Base-by-base conservation (phyloP, 805 yeast species). In the Wickerhamomyces sydowiorum region DNA sequence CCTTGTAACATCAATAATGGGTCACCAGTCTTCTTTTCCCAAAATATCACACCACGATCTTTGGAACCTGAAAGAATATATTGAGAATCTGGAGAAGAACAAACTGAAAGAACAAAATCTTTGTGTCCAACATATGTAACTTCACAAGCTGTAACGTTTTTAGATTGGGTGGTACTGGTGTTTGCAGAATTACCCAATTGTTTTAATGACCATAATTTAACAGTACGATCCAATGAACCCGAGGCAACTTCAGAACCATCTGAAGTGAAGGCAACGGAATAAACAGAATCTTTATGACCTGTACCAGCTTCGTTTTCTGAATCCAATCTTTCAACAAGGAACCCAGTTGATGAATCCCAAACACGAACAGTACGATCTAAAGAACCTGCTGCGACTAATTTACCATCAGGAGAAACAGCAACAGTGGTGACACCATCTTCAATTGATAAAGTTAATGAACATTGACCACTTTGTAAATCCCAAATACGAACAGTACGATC, bases 351-450 rank as follows among this genome's bases (percentile, higher is more conserved):
- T 9, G 96, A 84, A 67, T 91, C 96, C 97, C 98, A 91, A 37
- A 93, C 96, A 49, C 98, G 77, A 40, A 93, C 97, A 25, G 96
- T 85, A 66, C 95, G 77, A 69, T 91, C 99, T 51, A 91, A 76
- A 28, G 96, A 86, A 39, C 99, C 99, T 15, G 97, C 98, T 31
- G 97, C 98, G 55, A 93, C 88, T 54, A 81, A 78, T 53, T 82
- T 79, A 31, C 97, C 96, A 64, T 91, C 95, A 38, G 97, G 97
- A 8, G 96, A 86, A 33, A 91, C 91, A 18, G 97, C 96, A 36
- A 91, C 97, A 0, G 99, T 91, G 42, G 99, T 91, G 41, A 91
- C 98, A 53, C 99, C 99, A 62, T 91, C 98, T 66, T 91, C 97
- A 55, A 91, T 90, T 15, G 89, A 78, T 51, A 91, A 72, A 37